Conservation (phyloP, 139 green algal genomes). For the Chlorella sp. region DNA sequence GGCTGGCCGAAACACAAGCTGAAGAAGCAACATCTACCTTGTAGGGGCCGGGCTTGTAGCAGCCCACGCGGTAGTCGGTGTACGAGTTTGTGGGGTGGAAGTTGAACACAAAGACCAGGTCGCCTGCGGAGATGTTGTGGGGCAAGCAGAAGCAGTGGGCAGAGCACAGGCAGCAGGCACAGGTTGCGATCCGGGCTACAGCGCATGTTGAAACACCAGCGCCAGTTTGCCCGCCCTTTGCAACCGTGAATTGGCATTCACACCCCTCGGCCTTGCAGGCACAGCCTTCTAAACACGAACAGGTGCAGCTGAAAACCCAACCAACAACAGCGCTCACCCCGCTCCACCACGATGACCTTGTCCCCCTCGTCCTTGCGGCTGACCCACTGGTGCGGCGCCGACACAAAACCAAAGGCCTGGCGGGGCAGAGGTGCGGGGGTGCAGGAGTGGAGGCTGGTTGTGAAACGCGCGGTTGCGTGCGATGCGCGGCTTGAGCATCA, state of each 20-base stretch:
- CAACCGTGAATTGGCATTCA: too few relatives aligned
- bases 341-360: constrained; percentile 96
- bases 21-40: constrained; percentile 41
- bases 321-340: constrained; percentile 34
- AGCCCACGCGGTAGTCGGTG: constrained; percentile 91
- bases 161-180: not conserved
- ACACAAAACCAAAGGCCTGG: constrained; percentile 85
- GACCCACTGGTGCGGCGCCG: constrained; percentile 79
- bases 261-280: too few relatives aligned
- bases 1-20: not conserved
- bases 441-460: too few relatives aligned
- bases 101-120: constrained; percentile 99
- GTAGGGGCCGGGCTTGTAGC: constrained; percentile 69
- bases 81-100: constrained; percentile 94
- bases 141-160: not conserved
- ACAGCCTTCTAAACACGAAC: too few relatives aligned
- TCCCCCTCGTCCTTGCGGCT: constrained; percentile 88
- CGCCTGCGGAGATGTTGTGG: constrained; percentile 63
- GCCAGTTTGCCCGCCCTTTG: too few relatives aligned
- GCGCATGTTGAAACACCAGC: too few relatives aligned
- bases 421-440: too few relatives aligned
- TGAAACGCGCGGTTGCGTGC: too few relatives aligned
- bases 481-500: too few relatives aligned
- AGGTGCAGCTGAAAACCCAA: too few relatives aligned
- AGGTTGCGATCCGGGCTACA: too few relatives aligned